Evolutionary conservation across 163 green algal genomes (phyloP).

Genomic region (Scenedesmus sp.): DNA sequence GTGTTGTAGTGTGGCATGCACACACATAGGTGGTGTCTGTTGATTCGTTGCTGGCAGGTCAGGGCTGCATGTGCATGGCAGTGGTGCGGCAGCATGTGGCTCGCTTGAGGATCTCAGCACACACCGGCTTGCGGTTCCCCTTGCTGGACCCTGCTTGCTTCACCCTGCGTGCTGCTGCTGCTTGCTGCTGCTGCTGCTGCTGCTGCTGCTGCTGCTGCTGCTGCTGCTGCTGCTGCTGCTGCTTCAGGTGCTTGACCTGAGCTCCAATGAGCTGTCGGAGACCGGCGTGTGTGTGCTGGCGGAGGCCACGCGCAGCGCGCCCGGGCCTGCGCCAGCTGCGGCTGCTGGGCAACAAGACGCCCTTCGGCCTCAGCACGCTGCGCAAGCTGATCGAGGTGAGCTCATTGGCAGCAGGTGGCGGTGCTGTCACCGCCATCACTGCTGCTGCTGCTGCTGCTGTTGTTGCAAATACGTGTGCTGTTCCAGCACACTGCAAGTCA

Average conservation of each 20-base stretch:
- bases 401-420: neutral
- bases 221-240: neutral
- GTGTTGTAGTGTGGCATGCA: no score
- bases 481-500: no score
- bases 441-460: neutral
- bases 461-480: neutral
- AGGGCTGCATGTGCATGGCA: no score
- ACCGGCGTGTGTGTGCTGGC: constrained; percentile 37
- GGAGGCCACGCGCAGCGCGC: constrained; percentile 17
- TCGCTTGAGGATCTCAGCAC: neutral
- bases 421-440: neutral
- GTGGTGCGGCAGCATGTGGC: no score
- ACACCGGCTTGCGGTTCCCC: constrained; percentile 31
- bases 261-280: constrained; percentile 52
- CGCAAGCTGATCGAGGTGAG: constrained; percentile 45
- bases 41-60: neutral
- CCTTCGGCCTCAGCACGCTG: constrained; percentile 46
- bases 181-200: neutral
- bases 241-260: constrained; percentile 54
- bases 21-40: no score
- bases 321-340: constrained; percentile 34
- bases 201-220: constrained; percentile 17
- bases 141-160: neutral
- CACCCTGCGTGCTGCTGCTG: neutral
- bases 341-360: constrained; percentile 56